These are phyloP conservation scores for Mycena galopus DNA, from an alignment of 768 basidiomycete genomes.

Conservation along the genomic window DNA sequence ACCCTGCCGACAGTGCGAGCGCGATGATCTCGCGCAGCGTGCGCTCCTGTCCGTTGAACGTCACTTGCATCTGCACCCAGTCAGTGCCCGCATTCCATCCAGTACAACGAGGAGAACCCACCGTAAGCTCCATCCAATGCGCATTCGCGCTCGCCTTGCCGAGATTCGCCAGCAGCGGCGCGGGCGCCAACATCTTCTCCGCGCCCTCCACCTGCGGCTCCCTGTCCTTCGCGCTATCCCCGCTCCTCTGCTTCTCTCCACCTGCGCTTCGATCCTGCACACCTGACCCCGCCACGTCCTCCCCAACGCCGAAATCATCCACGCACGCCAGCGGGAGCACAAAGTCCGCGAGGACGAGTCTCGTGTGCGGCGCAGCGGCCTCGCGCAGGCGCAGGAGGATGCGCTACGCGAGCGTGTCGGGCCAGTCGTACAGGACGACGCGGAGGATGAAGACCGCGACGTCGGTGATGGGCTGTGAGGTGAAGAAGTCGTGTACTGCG, in stretches of 20 bases:
- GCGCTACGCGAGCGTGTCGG: slow-evolving; percentile 83
- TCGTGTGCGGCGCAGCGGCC: too few species aligned
- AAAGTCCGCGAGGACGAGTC: too few species aligned
- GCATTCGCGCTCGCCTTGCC: slow-evolving; percentile 71
- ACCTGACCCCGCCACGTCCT: too few species aligned
- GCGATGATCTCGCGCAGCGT: slow-evolving; percentile 74
- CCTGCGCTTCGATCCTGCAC: slow-evolving; percentile 48
- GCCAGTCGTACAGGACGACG: slow-evolving; percentile 85
- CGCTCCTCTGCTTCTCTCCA: slow-evolving; percentile 66
- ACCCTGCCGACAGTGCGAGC: slow-evolving; percentile 70
- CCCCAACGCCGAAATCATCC: slow-evolving; percentile 53
- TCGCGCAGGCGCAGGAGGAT: too few species aligned
- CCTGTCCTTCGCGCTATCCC: too few species aligned
- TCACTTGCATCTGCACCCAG: too few species aligned
- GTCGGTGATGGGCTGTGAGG: slow-evolving; percentile 61
- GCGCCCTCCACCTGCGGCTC: too few species aligned
- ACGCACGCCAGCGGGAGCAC: slow-evolving; percentile 77
- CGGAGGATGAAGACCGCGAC: slow-evolving; percentile 79
- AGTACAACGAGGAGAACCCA: slow-evolving; percentile 38
- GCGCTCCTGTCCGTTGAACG: slow-evolving; percentile 77
- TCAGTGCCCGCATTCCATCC: too few species aligned
- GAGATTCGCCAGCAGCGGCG: too few species aligned
- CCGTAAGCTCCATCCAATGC: slow-evolving; percentile 68
- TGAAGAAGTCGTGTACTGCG: too few species aligned
- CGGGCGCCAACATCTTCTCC: too few species aligned